Conservation (phyloP, 2,329 filamentous ascomycete species). For the Penicillium griseofulvum region DNA sequence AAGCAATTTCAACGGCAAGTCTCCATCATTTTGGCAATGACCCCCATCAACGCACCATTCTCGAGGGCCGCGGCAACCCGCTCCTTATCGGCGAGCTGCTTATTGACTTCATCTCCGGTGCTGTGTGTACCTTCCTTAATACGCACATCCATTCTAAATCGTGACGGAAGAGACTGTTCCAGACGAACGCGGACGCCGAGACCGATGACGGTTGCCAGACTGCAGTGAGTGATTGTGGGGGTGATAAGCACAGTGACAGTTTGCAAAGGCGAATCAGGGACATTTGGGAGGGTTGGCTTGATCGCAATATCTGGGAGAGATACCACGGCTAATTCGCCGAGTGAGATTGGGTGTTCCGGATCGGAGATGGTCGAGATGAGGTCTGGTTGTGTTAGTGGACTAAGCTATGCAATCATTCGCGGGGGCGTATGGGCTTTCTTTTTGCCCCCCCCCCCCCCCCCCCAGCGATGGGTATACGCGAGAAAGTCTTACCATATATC, state of each 20-base stretch:
- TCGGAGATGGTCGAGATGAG: conserved; percentile 93
- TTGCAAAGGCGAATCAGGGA: conserved; percentile 60
- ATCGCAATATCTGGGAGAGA: conserved; percentile 93
- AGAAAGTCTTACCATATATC: conserved; percentile 69
- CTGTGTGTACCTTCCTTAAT: conserved; percentile 97
- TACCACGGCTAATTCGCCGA: conserved; percentile 90
- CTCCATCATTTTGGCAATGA: conserved; percentile 90
- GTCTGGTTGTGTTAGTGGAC: conserved; percentile 53
- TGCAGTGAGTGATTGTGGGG: conserved; percentile 95
- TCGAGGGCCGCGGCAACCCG: conserved; percentile 90
- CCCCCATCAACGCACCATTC: conserved; percentile 83
- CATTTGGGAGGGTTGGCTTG: conserved; percentile 60
- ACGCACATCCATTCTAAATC: conserved; percentile 86
- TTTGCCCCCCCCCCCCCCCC: background rate
- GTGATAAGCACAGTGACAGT: conserved; percentile 85
- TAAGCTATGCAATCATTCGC: background rate
- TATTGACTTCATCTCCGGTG: conserved; percentile 93
- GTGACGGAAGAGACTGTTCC: conserved; percentile 84
- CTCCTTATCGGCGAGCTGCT: conserved; percentile 95
- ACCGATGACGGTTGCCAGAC: conserved; percentile 91
- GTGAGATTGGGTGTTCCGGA: conserved; percentile 90
- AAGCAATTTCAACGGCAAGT: conserved; percentile 69
- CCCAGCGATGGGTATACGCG: too few species aligned
- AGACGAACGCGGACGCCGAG: conserved; percentile 87
- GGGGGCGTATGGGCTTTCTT: background rate